Evolutionary conservation across 768 basidiomycete species (phyloP).

Genomic region (Boletales sp.): DNA sequence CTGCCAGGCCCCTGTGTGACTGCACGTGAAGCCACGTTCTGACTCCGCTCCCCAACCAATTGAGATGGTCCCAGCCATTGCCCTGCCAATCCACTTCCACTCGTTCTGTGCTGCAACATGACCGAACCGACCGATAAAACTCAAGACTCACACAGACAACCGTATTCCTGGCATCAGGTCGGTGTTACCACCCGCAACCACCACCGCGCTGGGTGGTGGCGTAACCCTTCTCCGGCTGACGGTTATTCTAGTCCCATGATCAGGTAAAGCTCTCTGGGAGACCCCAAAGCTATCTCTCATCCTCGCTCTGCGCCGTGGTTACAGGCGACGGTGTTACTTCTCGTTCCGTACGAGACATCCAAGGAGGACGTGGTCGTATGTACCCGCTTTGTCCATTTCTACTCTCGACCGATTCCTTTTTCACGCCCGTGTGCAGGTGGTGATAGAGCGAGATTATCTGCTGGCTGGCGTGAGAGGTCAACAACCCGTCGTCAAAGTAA

Average conservation of each 20-base stretch:
- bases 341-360: conserved; percentile 67
- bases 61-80: conserved; percentile 18
- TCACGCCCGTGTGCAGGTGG: conserved; percentile 43
- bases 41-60: conserved; percentile 31
- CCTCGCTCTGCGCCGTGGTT: conserved; percentile 15
- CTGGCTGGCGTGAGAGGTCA: conserved; percentile 72
- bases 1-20: conserved; percentile 4
- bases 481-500: conserved; percentile 69
- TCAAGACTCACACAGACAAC: conserved; percentile 31
- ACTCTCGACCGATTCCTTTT: not conserved
- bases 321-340: conserved; percentile 73
- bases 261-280: conserved; percentile 45
- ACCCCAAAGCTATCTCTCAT: conserved; percentile 10
- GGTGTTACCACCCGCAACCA: conserved; percentile 17
- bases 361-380: conserved; percentile 70
- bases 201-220: conserved; percentile 13
- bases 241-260: conserved; percentile 67
- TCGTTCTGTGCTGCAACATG: conserved; percentile 9
- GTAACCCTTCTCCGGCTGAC: conserved; percentile 14
- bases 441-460: conserved; percentile 67
- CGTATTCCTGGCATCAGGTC: conserved; percentile 89
- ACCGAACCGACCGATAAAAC: conserved; percentile 22
- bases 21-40: conserved; percentile 31
- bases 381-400: not conserved
- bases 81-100: conserved; percentile 7